These are phyloP conservation scores for Tuber borchii DNA, from an alignment of 495 filamentous ascomycete species.

Conservation along the genomic window DNA sequence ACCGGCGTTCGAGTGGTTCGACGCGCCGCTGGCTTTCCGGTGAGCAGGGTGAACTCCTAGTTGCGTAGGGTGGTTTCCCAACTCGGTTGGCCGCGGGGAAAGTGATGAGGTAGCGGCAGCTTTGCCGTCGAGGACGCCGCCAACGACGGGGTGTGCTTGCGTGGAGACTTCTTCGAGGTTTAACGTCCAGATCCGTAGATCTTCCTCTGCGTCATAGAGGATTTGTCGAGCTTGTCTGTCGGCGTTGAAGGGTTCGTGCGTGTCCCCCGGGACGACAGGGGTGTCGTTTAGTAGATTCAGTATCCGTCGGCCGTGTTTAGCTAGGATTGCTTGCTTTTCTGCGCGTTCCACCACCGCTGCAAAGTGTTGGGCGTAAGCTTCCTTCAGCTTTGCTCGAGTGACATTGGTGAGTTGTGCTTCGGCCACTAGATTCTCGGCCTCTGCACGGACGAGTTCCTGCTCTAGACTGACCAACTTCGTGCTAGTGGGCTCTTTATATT, in stretches of 20 bases:
- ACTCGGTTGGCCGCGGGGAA: neutral
- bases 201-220: slow-evolving; percentile 88
- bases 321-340: slow-evolving; percentile 92
- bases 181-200: slow-evolving; percentile 66
- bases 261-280: slow-evolving; percentile 80
- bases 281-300: slow-evolving; percentile 86
- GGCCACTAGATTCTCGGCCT: slow-evolving; percentile 90
- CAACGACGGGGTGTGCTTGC: slow-evolving; percentile 38
- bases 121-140: slow-evolving; percentile 29
- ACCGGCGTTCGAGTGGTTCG: neutral
- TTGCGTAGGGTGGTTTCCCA: slow-evolving; percentile 19
- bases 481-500: slow-evolving; percentile 78
- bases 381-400: slow-evolving; percentile 89
- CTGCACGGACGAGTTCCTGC: slow-evolving; percentile 90
- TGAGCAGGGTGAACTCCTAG: slow-evolving; percentile 28
- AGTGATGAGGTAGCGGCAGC: slow-evolving; percentile 14
- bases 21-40: slow-evolving; percentile 21
- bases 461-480: slow-evolving; percentile 71
- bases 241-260: slow-evolving; percentile 58
- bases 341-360: slow-evolving; percentile 85
- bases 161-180: slow-evolving; percentile 52
- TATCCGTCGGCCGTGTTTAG: slow-evolving; percentile 76
- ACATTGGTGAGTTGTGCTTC: slow-evolving; percentile 95
- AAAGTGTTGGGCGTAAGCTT: slow-evolving; percentile 81
- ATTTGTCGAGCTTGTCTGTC: slow-evolving; percentile 64